Conservation (phyloP, 129 eudicot species). For the Glebionis coronaria region DNA sequence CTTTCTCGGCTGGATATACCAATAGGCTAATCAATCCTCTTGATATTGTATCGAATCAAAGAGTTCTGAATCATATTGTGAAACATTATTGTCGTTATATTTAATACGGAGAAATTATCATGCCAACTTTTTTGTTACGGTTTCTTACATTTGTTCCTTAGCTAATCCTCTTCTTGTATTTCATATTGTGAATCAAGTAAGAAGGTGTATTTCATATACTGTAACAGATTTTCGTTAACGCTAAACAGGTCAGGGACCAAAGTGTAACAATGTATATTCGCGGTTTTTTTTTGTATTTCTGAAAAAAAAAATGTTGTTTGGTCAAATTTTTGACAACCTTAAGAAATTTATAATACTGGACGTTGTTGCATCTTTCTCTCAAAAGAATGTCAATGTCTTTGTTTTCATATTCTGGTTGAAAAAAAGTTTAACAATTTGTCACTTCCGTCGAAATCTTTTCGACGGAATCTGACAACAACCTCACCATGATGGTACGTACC, state of each 20-base stretch:
- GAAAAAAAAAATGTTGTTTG: not conserved
- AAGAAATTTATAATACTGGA: conserved; percentile 9
- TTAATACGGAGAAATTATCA: conserved; percentile 8
- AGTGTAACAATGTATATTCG: not conserved
- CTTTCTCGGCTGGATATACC: conserved; percentile 19
- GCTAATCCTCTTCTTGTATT: too few species aligned
- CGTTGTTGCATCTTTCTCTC: conserved; percentile 26
- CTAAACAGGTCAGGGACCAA: not conserved
- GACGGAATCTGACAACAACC: conserved; percentile 28
- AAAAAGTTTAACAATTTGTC: conserved; percentile 11
- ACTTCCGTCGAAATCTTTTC: conserved; percentile 26
- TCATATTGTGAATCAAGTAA: too few species aligned
- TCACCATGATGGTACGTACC: conserved; percentile 15
- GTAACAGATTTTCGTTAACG: not conserved
- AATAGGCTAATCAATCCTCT: conserved; percentile 17
- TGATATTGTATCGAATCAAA: conserved; percentile 11
- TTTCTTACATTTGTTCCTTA: too few species aligned
- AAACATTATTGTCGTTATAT: conserved; percentile 17
- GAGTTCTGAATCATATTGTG: conserved; percentile 15
- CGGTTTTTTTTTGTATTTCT: not conserved
- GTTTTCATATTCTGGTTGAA: not conserved
- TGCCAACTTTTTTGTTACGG: not conserved
- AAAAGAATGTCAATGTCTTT: not conserved
- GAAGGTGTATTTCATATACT: too few species aligned
- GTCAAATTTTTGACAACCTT: not conserved